Evolutionary conservation across 345 rosid genomes (phyloP).

Genomic region (Hevea brasiliensis): DNA sequence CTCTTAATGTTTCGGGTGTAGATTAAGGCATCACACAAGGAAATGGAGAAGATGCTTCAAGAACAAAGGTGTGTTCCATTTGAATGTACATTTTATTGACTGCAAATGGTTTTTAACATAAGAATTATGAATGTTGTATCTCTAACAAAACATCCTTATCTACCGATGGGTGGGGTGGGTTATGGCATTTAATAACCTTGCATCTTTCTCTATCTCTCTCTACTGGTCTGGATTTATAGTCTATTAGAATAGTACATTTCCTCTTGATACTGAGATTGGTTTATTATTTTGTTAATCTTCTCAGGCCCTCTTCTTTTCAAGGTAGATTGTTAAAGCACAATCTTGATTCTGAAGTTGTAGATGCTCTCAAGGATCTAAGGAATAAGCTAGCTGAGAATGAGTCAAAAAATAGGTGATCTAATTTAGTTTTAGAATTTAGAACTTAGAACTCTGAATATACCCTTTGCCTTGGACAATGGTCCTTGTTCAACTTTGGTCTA

Average conservation of each 20-base stretch:
- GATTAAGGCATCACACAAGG: constrained; percentile 77
- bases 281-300: constrained; percentile 13
- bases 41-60: constrained; percentile 66
- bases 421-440: neutral
- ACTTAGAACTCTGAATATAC: no score
- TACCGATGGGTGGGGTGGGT: neutral
- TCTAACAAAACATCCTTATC: neutral
- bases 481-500: no score
- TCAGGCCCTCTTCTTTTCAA: constrained; percentile 72
- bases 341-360: constrained; percentile 84
- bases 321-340: constrained; percentile 82
- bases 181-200: no score
- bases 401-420: constrained; percentile 37
- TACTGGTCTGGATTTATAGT: no score
- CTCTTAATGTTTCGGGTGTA: constrained; percentile 25
- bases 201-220: no score
- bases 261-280: neutral
- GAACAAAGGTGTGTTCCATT: constrained; percentile 63
- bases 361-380: constrained; percentile 80
- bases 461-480: no score
- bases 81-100: neutral
- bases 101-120: neutral
- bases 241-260: neutral
- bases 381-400: constrained; percentile 59
- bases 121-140: neutral